These are phyloP conservation scores for Magnaporthiopsis incrustans DNA, from an alignment of 2,329 filamentous ascomycete species.

Conservation along the genomic window DNA sequence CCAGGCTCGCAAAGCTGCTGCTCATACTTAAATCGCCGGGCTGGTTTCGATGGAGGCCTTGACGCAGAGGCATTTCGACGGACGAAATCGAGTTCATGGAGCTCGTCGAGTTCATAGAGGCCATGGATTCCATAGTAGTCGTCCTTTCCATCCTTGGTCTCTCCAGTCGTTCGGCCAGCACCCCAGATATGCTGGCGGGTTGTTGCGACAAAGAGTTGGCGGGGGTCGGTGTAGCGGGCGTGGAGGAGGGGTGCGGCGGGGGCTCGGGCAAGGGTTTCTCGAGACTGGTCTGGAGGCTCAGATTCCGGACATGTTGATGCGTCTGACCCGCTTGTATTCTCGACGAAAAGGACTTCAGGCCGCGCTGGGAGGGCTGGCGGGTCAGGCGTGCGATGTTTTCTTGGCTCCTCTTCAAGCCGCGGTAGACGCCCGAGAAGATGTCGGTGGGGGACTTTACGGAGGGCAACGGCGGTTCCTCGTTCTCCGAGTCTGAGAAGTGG, in stretches of 20 bases:
- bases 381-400: conserved; percentile 35
- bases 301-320: conserved; percentile 42
- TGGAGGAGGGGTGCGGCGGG: conserved; percentile 29
- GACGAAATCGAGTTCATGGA: conserved; percentile 24
- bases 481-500: conserved; percentile 36
- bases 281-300: conserved; percentile 49
- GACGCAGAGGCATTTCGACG: conserved; percentile 13
- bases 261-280: conserved; percentile 49
- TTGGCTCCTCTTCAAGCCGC: conserved; percentile 38
- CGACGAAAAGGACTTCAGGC: conserved; percentile 25
- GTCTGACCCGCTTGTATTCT: conserved; percentile 14
- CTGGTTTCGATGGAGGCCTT: background rate
- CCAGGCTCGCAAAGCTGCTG: conserved; percentile 32
- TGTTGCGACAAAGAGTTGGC: conserved; percentile 11
- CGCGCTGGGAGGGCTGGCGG: conserved; percentile 34
- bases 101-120: conserved; percentile 39
- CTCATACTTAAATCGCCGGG: conserved; percentile 24
- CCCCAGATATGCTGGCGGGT: conserved; percentile 13
- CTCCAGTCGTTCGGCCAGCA: too few species aligned
- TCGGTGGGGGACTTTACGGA: conserved; percentile 35
- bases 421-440: conserved; percentile 42
- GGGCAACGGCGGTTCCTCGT: conserved; percentile 28
- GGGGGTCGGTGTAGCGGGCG: conserved; percentile 23
- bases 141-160: conserved; percentile 30
- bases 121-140: conserved; percentile 41